Percentiles rank a stretch among this genome's conserved stretches.
These are phyloP conservation scores for Carex parvula DNA, from an alignment of 176 grass and related monocot genomes.

Conservation along the genomic window DNA sequence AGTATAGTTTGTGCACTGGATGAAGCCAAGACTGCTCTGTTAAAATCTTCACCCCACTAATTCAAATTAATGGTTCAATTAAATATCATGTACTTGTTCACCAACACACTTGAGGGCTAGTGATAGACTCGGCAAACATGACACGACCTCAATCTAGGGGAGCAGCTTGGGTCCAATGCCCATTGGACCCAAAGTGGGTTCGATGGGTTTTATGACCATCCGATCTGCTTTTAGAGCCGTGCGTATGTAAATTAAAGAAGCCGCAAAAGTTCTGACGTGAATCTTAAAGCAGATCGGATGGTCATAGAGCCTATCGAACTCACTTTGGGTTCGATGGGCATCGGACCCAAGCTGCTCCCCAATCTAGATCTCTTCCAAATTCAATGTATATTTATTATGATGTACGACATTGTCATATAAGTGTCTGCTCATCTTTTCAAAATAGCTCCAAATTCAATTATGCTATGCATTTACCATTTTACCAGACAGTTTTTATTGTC, in stretches of 20 bases:
- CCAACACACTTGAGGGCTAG: not conserved
- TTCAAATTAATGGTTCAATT: not conserved
- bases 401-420: not conserved
- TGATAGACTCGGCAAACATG: not conserved
- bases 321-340: no score
- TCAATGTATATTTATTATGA: slow-evolving; percentile 4
- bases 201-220: no score
- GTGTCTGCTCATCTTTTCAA: not conserved
- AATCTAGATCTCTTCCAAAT: not conserved
- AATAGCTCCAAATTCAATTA: not conserved
- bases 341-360: no score
- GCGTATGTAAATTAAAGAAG: no score
- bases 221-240: no score
- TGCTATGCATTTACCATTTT: not conserved
- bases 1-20: no score
- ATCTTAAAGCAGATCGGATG: no score
- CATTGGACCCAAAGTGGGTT: no score
- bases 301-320: no score
- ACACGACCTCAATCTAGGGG: not conserved
- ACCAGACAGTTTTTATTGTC: slow-evolving; percentile 1
- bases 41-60: not conserved
- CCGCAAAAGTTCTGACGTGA: no score
- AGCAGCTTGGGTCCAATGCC: no score
- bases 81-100: slow-evolving; percentile 10
- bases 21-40: no score